Base-by-base conservation (phyloP, 2,329 filamentous ascomycete genomes). In the Cucurbitaria berberidis region DNA sequence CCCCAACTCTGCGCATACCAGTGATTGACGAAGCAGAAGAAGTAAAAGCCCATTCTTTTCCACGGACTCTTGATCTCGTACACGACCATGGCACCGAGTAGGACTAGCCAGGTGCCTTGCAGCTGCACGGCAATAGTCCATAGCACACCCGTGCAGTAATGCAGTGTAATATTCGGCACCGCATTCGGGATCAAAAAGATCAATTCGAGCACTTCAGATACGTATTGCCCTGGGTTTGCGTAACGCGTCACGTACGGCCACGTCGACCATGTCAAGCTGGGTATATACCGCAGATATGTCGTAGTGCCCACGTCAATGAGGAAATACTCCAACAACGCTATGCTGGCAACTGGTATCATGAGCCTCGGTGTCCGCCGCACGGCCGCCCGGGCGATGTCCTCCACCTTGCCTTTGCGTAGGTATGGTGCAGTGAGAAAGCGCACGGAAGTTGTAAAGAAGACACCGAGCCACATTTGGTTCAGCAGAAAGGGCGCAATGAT, bases 91-190 rank as follows among this genome's bases (percentile, higher is more conserved):
- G 73, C 70, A 19, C 72, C 78, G 9, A 78, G 63, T 2, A 81
- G 63, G 2, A 77, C 73, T n/a, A 76, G 66, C 74, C 79, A 81
- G 2, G 78, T 73, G 32, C 76, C 78, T 59, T 81, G 79, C 1
- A 81, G 69, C 56, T 80, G 78, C 0, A 81, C 78, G 0, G 79
- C 78, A 27, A 81, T 80, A 3, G 78, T 81, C 79, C 79, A 81
- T 1, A 81, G 69, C 5, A 81, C 78, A 63, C 79, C 78, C 0
- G 79, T 80, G 53, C 79, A 81, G 66, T 79, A 81, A 57, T 81
- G 76, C 62, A 74, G 76, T 8, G 77, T 80, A 42, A 81, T 77
- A 45, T 78, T 74, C 0, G 79, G 79, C 7, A 77, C 76, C 2
- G 76, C 77, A 43, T 81, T 81, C 6, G 79, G 79, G n/a, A 80